Evolutionary conservation across 2,329 filamentous ascomycete genomes (phyloP).

Genomic region (Beauveria asiatica): DNA sequence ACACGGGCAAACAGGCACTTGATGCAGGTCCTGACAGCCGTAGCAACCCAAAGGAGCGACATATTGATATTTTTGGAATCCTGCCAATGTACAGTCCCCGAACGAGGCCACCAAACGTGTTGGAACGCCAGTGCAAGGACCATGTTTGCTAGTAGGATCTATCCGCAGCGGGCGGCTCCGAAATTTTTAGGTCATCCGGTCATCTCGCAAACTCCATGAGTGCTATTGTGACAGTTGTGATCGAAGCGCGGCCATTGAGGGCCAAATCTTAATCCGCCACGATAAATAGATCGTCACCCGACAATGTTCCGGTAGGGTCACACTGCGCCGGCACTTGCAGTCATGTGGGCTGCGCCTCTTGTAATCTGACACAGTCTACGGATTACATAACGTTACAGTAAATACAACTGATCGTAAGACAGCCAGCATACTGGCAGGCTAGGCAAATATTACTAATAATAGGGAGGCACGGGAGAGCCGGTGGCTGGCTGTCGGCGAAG

Average conservation of each 20-base stretch:
- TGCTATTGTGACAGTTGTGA: neutral
- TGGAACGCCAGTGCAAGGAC: no score
- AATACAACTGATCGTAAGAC: neutral
- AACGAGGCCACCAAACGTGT: no score
- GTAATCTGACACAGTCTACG: no score
- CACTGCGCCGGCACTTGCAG: neutral
- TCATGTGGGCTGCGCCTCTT: neutral
- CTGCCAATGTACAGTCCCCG: no score
- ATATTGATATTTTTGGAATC: no score
- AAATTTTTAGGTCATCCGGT: no score
- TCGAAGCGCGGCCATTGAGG: neutral
- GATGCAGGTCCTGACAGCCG: no score
- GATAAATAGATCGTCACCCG: neutral
- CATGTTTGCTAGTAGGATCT: no score
- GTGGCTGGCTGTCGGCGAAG: neutral
- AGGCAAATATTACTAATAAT: neutral
- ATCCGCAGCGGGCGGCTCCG: no score
- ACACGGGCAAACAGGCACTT: no score
- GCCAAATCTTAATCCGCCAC: neutral
- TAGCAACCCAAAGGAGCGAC: no score
- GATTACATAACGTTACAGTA: no score
- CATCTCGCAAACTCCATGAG: neutral
- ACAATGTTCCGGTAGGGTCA: neutral
- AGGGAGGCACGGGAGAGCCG: neutral
- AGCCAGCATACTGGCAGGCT: neutral